These are phyloP conservation scores for Salinomyces thailandicus DNA, from an alignment of 2,329 filamentous ascomycete genomes.

Conservation along the genomic window DNA sequence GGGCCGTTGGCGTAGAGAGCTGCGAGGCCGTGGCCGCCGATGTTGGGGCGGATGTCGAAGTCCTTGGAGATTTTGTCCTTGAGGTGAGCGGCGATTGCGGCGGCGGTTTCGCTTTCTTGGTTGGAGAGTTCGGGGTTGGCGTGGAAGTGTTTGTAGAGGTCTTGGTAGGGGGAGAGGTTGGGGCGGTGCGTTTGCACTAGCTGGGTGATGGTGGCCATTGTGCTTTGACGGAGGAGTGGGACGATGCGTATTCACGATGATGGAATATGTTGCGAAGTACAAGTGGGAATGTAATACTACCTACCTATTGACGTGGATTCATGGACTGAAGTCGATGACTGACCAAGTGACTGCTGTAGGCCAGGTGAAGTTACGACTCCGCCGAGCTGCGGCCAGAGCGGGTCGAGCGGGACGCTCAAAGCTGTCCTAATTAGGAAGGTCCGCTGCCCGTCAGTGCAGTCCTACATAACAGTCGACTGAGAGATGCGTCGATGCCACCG, in stretches of 20 bases:
- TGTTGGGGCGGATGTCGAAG: slow-evolving; percentile 39
- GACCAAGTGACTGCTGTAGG: too few relatives aligned
- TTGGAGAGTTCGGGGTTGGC: slow-evolving; percentile 49
- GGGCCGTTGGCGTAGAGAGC: slow-evolving; percentile 46
- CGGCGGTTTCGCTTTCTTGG: slow-evolving; percentile 45
- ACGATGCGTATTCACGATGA: not conserved
- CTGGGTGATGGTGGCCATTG: slow-evolving; percentile 17
- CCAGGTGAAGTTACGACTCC: too few relatives aligned
- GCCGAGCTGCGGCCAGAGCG: not conserved
- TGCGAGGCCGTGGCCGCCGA: slow-evolving; percentile 50
- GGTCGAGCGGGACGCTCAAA: not conserved
- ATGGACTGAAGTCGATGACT: too few relatives aligned
- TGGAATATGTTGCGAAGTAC: too few relatives aligned
- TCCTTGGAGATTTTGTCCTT: slow-evolving; percentile 17
- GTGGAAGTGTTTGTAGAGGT: slow-evolving; percentile 50
- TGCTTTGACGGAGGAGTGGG: not conserved
- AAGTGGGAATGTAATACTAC: too few relatives aligned
- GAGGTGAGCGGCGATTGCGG: slow-evolving; percentile 36
- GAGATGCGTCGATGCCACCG: too few relatives aligned
- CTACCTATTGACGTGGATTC: too few relatives aligned
- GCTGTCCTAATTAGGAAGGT: not conserved
- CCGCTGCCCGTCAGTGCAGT: too few relatives aligned
- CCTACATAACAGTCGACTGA: too few relatives aligned
- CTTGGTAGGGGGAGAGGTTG: slow-evolving; percentile 39
- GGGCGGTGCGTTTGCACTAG: slow-evolving; percentile 25